Conservation (phyloP, 805 yeast genomes). For the Maudiozyma serrabonitensis region DNA sequence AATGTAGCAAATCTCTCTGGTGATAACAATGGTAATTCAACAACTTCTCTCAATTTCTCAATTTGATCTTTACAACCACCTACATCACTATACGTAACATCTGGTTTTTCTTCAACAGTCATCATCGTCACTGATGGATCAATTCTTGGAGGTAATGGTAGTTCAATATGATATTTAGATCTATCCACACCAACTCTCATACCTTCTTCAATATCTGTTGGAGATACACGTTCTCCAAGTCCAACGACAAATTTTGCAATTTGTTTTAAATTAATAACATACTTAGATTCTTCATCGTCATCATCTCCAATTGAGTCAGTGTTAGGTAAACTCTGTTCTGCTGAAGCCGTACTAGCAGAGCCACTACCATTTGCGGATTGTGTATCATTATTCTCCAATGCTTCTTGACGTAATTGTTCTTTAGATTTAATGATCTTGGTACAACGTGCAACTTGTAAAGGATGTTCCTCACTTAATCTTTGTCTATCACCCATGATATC, state of each 20-base stretch:
- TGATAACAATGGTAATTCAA: constrained; percentile 82
- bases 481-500: constrained; percentile 95
- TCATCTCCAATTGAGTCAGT: constrained; percentile 29
- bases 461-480: constrained; percentile 87
- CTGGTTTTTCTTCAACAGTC: constrained; percentile 99
- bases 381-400: neutral
- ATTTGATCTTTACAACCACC: constrained; percentile 99
- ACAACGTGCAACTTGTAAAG: constrained; percentile 96
- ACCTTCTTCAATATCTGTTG: constrained; percentile 98
- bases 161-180: constrained; percentile 90
- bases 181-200: constrained; percentile 99
- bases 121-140: constrained; percentile 99
- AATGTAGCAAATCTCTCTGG: constrained; percentile 95
- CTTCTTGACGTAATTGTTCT: constrained; percentile 15
- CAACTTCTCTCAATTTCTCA: constrained; percentile 92
- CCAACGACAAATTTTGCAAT: constrained; percentile 97
- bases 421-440: constrained; percentile 82
- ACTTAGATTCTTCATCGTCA: constrained; percentile 80
- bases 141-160: constrained; percentile 95
- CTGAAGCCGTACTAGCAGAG: neutral
- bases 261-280: constrained; percentile 93
- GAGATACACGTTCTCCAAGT: constrained; percentile 91
- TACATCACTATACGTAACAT: constrained; percentile 94
- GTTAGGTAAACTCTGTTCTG: constrained; percentile 9
- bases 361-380: neutral